Conservation (phyloP, 176 grass and related monocot genomes). For the Calamus simplicifolius region DNA sequence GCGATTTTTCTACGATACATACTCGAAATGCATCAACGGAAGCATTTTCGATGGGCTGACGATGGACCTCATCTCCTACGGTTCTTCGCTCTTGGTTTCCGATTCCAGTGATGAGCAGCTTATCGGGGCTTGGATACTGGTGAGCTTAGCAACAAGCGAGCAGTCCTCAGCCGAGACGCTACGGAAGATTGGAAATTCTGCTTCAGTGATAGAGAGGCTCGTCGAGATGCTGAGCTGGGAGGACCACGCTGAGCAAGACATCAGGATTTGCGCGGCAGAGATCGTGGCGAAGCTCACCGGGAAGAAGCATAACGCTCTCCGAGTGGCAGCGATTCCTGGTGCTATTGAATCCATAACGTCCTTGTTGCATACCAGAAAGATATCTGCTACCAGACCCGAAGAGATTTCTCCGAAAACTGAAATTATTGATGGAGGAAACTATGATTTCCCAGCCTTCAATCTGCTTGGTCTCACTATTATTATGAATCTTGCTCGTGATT, state of each 20-base stretch:
- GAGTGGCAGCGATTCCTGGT: constrained; percentile 46
- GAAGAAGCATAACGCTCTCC: constrained; percentile 47
- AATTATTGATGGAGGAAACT: not conserved
- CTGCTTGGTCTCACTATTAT: constrained; percentile 45
- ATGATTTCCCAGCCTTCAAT: constrained; percentile 40
- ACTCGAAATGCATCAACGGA: constrained; percentile 40
- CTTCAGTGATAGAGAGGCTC: constrained; percentile 25
- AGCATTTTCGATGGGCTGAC: constrained; percentile 70
- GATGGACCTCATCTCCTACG: constrained; percentile 65
- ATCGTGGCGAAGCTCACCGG: constrained; percentile 41
- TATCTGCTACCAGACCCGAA: not conserved
- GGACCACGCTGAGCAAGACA: constrained; percentile 32
- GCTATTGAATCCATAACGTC: constrained; percentile 63
- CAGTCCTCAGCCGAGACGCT: constrained; percentile 24
- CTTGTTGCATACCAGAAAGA: constrained; percentile 28
- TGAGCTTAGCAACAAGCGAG: constrained; percentile 18
- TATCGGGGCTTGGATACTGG: constrained; percentile 47
- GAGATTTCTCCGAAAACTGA: not conserved
- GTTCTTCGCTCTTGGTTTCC: constrained; percentile 42
- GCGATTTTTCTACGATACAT: constrained; percentile 65
- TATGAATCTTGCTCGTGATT: constrained; percentile 41
- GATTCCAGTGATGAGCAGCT: constrained; percentile 62
- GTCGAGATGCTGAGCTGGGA: constrained; percentile 56
- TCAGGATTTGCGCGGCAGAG: constrained; percentile 31
- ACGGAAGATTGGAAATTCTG: constrained; percentile 37